Percentiles rank a stretch among this genome's conserved stretches.
Evolutionary conservation across 208 protist genomes (phyloP).

Genomic region (Trypanosoma vivax): DNA sequence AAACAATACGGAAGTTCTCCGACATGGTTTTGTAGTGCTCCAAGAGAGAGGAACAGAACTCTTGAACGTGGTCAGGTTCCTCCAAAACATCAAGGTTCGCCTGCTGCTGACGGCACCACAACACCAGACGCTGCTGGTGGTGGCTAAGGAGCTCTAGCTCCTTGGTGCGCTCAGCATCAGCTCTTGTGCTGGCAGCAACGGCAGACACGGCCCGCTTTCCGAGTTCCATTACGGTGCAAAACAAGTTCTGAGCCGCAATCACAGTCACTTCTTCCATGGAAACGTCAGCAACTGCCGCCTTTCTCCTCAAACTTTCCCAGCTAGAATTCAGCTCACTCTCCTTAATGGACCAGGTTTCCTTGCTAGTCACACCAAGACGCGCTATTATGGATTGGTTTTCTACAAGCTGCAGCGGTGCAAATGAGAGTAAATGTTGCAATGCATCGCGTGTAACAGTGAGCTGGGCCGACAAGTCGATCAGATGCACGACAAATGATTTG

Average conservation of each 20-base stretch:
- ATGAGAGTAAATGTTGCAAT: slow-evolving; percentile 37
- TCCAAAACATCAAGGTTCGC: slow-evolving; percentile 82
- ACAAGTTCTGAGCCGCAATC: slow-evolving; percentile 11
- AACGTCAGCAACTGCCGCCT: neutral
- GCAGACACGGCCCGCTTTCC: slow-evolving; percentile 27
- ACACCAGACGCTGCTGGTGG: slow-evolving; percentile 58
- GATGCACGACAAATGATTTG: slow-evolving; percentile 23
- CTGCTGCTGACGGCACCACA: slow-evolving; percentile 84
- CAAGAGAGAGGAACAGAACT: slow-evolving; percentile 70
- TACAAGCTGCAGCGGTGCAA: neutral
- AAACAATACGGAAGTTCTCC: slow-evolving; percentile 60
- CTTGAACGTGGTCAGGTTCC: slow-evolving; percentile 83
- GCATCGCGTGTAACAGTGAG: slow-evolving; percentile 34
- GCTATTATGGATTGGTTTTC: neutral
- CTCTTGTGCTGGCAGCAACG: slow-evolving; percentile 22
- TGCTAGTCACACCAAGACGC: slow-evolving; percentile 24
- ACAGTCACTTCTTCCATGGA: neutral
- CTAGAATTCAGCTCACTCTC: slow-evolving; percentile 14
- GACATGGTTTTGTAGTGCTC: slow-evolving; percentile 83
- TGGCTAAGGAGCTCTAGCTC: slow-evolving; percentile 35
- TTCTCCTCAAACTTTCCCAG: slow-evolving; percentile 1
- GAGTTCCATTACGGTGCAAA: slow-evolving; percentile 33
- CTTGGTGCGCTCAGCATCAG: slow-evolving; percentile 29
- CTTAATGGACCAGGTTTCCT: slow-evolving; percentile 29
- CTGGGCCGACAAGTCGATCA: slow-evolving; percentile 48